A percentile compares a stretch with the other conserved stretches of the same genome.
Evolutionary conservation across 1,284 basidiomycete genomes (phyloP).

Genomic region (Veloporphyrellus conicus): DNA sequence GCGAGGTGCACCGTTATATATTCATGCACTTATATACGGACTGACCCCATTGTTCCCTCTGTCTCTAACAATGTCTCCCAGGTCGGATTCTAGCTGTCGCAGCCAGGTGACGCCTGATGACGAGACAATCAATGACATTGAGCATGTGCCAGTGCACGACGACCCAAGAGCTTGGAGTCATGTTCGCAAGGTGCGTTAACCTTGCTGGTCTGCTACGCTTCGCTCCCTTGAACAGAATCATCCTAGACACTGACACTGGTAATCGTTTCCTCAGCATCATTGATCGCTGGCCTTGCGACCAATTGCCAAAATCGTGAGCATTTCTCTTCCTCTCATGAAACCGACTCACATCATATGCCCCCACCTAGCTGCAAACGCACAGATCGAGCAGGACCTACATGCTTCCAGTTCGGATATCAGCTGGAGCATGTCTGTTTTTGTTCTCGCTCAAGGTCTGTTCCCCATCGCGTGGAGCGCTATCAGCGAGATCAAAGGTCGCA

Average conservation of each 20-base stretch:
- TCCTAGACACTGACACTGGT: conserved; percentile 56
- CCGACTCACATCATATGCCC: neutral
- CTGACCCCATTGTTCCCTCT: no score
- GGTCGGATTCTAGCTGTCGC: no score
- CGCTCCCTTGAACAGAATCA: conserved; percentile 39
- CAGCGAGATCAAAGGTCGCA: conserved; percentile 78
- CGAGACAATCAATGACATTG: no score
- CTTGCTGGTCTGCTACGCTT: neutral
- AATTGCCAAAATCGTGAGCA: conserved; percentile 68
- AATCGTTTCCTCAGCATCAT: conserved; percentile 56
- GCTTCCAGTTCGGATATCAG: conserved; percentile 70
- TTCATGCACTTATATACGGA: no score
- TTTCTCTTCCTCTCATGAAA: conserved; percentile 1
- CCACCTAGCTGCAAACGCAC: conserved; percentile 62
- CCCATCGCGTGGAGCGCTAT: conserved; percentile 71
- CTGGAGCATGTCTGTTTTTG: conserved; percentile 72
- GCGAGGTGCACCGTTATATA: no score
- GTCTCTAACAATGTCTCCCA: no score
- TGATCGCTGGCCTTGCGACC: conserved; percentile 67
- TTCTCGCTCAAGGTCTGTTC: conserved; percentile 66
- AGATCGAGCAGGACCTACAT: conserved; percentile 64
- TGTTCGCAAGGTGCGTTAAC: conserved; percentile 57
- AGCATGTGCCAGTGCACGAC: conserved; percentile 63
- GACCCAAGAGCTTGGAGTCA: conserved; percentile 76
- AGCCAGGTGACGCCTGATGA: no score